Base-by-base conservation (phyloP, 345 rosid species). In the Sonneratia alba region DNA sequence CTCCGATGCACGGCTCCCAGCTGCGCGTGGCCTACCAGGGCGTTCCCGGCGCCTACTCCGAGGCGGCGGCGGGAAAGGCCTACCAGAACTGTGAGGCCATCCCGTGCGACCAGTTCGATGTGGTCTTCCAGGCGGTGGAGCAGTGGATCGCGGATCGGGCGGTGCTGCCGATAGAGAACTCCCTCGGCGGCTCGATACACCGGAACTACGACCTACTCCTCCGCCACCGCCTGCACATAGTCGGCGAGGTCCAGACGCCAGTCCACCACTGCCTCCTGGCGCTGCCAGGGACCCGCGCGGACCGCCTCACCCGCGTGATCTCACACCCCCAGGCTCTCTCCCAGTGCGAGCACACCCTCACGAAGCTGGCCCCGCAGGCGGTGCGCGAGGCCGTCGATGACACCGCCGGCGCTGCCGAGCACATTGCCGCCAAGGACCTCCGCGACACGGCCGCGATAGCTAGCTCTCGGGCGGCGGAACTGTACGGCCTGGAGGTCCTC, bases 101-200 rank as follows among this genome's bases (percentile, higher is more conserved):
- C 21, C 99, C 99, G 10, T 95, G 99, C 61, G 99, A 95, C 77
- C 98, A 95, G 76, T 95, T 95, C n/a, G 99, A 95, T 75, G 98
- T 90, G 2, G 99, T 97, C 21, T 95, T 95, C 77, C 96, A 95
- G 73, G 93, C 99, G 0, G 99, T 95, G 8, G 98, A 95, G 94
- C 98, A 89, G 21, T 95, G 99, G 99, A 90, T 95, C 53, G 94
- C 99, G 1, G 98, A 95, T 77, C 91, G 99, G 3, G 99, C 99
- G 0, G 99, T 95, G 47, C 75, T 95, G 11, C 99, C 99, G 0
- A 89, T 92, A 1, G 99, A 95, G 78, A 95, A 95, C 78, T 95
- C 99, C 3, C 82, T 95, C 0, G 99, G 99, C 1, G 99, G 99
- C 21, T 95, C 99, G 2, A 95, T 95, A 68, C 99, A 95, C 73